Evolutionary conservation across 768 basidiomycete genomes (phyloP).

Genomic region (Filobasidium floriforme): DNA sequence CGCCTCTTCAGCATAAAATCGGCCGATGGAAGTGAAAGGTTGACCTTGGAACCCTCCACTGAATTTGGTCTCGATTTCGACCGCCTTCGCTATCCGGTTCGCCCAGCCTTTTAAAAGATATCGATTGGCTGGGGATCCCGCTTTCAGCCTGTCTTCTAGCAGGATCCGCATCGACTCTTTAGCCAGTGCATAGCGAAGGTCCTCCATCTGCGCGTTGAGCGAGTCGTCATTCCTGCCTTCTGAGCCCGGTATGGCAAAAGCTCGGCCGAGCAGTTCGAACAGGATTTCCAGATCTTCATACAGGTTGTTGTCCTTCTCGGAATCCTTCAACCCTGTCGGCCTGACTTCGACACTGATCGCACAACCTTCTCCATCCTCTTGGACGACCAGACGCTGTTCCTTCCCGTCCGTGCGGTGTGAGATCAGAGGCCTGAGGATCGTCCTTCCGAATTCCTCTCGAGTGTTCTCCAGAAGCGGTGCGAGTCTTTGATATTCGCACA

Average conservation of each 20-base stretch:
- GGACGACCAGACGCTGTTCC: not conserved
- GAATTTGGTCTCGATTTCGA: not conserved
- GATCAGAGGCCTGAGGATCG: not conserved
- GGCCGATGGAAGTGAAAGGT: not conserved
- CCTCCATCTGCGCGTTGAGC: not conserved
- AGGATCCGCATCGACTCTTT: not conserved
- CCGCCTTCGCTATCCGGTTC: not conserved
- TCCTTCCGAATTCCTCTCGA: not conserved
- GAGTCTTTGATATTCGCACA: not conserved
- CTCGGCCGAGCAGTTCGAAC: not conserved
- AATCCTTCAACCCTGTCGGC: not conserved
- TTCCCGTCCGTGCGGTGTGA: not conserved
- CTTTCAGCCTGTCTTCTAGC: not conserved
- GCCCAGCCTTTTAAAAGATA: slow-evolving; percentile 2
- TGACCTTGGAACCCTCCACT: not conserved
- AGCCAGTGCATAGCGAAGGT: not conserved
- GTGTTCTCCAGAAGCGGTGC: not conserved
- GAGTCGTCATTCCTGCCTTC: not conserved
- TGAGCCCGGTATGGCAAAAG: not conserved
- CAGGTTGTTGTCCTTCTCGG: not conserved
- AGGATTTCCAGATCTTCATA: not conserved
- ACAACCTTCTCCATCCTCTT: not conserved
- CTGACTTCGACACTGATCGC: not conserved
- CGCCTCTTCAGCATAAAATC: slow-evolving; percentile 9
- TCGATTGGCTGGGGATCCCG: not conserved